Percentiles rank a stretch among this genome's conserved stretches.
Conservation (phyloP, 345 rosid species). For the Salix caprea region DNA sequence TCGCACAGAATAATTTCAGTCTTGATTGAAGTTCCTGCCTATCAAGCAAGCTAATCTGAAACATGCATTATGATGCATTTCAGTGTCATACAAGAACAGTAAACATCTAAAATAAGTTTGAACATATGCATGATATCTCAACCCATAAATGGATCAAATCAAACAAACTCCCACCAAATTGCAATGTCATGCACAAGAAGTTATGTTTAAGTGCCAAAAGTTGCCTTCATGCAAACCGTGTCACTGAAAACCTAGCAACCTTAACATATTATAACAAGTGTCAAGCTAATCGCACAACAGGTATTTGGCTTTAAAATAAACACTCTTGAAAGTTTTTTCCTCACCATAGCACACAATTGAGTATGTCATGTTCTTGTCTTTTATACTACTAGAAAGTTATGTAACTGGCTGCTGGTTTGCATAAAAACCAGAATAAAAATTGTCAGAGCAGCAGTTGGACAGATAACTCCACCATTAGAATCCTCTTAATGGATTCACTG, state of each 20-base stretch:
- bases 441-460: not conserved
- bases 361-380: no score
- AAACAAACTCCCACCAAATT: not conserved
- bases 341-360: no score
- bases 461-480: not conserved
- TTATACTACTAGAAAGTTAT: not conserved
- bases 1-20: constrained; percentile 50
- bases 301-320: no score
- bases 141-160: not conserved
- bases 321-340: no score
- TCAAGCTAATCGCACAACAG: no score
- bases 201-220: not conserved
- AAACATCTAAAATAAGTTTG: not conserved
- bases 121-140: not conserved
- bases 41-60: constrained; percentile 71
- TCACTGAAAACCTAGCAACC: no score
- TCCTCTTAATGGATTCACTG: no score
- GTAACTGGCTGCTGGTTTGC: not conserved
- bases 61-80: constrained; percentile 15
- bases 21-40: constrained; percentile 77
- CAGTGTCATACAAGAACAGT: not conserved
- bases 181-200: not conserved
- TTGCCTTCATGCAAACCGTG: no score
- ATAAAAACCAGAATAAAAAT: not conserved
- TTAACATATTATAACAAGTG: no score